A percentile compares a stretch with the other conserved stretches of the same genome.
These are phyloP conservation scores for Populus alba DNA, from an alignment of 345 rosid species.

Conservation along the genomic window DNA sequence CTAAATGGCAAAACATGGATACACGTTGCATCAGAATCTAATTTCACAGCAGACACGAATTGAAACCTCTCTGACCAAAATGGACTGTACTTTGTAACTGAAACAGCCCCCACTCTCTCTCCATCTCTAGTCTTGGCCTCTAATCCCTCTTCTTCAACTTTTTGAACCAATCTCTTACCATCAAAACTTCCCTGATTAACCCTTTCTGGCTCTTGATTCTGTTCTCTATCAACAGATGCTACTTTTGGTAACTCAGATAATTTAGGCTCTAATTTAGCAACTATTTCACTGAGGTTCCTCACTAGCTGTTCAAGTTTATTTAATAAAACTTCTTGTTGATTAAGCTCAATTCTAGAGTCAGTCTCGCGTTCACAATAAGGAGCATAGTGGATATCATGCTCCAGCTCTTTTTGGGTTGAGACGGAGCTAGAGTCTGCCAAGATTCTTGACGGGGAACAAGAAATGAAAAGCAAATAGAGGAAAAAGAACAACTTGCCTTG, in stretches of 20 bases:
- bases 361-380: constrained; percentile 17
- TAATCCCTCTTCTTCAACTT: constrained; percentile 20
- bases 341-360: constrained; percentile 18
- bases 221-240: constrained; percentile 1
- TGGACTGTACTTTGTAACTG: constrained; percentile 67
- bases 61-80: constrained; percentile 91
- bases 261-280: constrained; percentile 58
- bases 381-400: constrained; percentile 23
- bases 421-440: constrained; percentile 32
- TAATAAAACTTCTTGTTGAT: constrained; percentile 41
- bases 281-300: constrained; percentile 64
- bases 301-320: constrained; percentile 69
- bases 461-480: constrained; percentile 42
- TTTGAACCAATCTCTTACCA: constrained; percentile 7
- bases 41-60: constrained; percentile 76
- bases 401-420: constrained; percentile 19
- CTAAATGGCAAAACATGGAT: constrained; percentile 71
- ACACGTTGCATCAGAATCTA: constrained; percentile 64
- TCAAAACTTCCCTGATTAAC: constrained; percentile 7
- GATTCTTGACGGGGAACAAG: constrained; percentile 23
- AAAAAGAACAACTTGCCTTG: constrained; percentile 55
- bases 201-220: constrained; percentile 20
- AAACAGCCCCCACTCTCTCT: constrained; percentile 43
- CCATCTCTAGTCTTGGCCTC: constrained; percentile 26
- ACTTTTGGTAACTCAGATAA: constrained; percentile 34